A percentile compares a stretch with the other conserved stretches of the same genome.
These are phyloP conservation scores for Bimuria novae-zelandiae DNA, from an alignment of 2,329 filamentous ascomycete species.

Conservation along the genomic window DNA sequence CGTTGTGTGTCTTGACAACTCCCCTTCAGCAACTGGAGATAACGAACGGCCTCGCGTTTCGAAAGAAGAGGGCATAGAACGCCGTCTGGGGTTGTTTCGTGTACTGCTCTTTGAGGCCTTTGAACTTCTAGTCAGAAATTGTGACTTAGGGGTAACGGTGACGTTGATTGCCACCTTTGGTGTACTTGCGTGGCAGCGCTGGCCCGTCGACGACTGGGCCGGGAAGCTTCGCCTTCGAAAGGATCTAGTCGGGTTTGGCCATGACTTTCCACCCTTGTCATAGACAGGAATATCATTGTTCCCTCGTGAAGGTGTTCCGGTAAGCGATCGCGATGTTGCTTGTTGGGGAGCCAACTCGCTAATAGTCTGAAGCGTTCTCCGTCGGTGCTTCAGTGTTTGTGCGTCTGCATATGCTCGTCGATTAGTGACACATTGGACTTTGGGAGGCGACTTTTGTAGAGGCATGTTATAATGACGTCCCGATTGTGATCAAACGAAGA, in stretches of 20 bases:
- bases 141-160: conserved; percentile 4
- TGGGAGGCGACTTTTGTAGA: conserved; percentile 8
- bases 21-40: conserved; percentile 11
- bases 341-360: conserved; percentile 30
- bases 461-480: conserved; percentile 3
- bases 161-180: conserved; percentile 9
- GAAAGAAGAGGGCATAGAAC: conserved; percentile 6
- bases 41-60: conserved; percentile 2
- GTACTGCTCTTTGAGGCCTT: not conserved
- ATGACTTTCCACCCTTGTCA: not conserved
- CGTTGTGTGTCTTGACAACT: not conserved
- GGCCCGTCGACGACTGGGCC: conserved; percentile 10
- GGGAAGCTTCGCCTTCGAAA: conserved; percentile 26
- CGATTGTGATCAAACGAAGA: not conserved
- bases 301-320: conserved; percentile 9
- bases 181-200: not conserved
- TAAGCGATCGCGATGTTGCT: conserved; percentile 15
- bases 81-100: not conserved
- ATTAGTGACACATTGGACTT: not conserved
- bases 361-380: conserved; percentile 36
- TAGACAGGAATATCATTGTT: conserved; percentile 7
- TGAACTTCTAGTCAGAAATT: conserved; percentile 6
- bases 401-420: not conserved
- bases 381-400: conserved; percentile 22
- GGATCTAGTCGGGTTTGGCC: conserved; percentile 6